Base-by-base conservation (phyloP, 2,329 filamentous ascomycete genomes). In the Xylariaceae sp. region DNA sequence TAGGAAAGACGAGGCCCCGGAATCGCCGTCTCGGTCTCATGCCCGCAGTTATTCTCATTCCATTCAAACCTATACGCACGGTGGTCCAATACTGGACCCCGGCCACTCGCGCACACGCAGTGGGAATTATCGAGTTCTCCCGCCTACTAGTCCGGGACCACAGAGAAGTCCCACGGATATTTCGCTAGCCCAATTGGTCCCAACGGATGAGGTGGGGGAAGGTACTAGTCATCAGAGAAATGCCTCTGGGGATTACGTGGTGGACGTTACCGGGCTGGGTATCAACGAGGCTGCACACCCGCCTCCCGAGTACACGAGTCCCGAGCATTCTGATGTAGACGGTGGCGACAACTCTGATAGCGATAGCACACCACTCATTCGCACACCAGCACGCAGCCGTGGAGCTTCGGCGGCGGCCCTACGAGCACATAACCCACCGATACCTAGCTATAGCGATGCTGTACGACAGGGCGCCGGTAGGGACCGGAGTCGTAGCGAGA, bases 91-190 rank as follows among this genome's bases (percentile, higher is more conserved):
- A 51, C 65, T 78, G 45, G 76, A 80, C 47, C 74, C 78, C n/a
- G 78, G 81, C 41, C 90, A 95, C 66, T 81, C 80, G 36, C 79
- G 90, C 51, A 86, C 87, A 39, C 80, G 83, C 53, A 94, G 87
- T 62, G 87, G 88, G 46, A 91, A 89, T 61, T 85, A 90, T 63
- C 80, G 90, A 56, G 75, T 91, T 41, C 74, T 87, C 58, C 76
- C 84, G 54, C 87, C 90, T 9, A 87, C 87, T 17, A 96, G 89
- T 64, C 91, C 92, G 0, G 94, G 94, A 3, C 94, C 94, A 1
- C 80, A 90, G 53, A 82, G 92, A 59, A 95, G 89, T 63, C 91
- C 94, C 9, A 97, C 94, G 11, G 94, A 97, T 67, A 99, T 99
- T 58, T 96, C 91, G 9, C 80, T 99, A 42, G 89, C 91, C 27